phyloP scores from a whole-genome alignment of 2,329 filamentous ascomycete genomes.

The Aspergillus sp. region DNA sequence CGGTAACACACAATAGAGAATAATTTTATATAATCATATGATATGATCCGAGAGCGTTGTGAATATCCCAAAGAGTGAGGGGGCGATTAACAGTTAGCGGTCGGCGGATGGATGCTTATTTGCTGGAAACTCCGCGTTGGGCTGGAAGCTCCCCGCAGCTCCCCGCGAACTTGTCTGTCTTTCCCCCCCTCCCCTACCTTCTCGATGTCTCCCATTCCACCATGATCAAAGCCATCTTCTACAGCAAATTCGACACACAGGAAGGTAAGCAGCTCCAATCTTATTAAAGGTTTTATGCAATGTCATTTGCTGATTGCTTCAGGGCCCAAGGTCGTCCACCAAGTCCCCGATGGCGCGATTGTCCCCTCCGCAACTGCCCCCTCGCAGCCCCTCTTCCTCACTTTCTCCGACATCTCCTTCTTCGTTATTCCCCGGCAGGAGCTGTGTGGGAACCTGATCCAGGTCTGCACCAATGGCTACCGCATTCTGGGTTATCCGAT shows the following conservation, averaged over 20 bases:
- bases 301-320: conserved; percentile 11
- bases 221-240: conserved; percentile 68
- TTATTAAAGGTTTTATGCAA: neutral
- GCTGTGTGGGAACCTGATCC: conserved; percentile 87
- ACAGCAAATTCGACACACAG: conserved; percentile 66
- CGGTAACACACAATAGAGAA: neutral
- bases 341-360: conserved; percentile 64
- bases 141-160: conserved; percentile 4
- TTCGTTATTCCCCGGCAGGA: conserved; percentile 95
- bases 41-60: neutral
- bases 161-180: neutral
- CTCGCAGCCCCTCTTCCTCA: conserved; percentile 67
- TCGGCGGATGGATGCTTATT: neutral
- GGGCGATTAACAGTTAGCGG: neutral
- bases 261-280: conserved; percentile 43
- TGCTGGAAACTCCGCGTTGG: neutral
- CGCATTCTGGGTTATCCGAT: conserved; percentile 86
- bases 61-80: neutral
- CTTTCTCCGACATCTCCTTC: conserved; percentile 82
- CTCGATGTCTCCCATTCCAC: conserved; percentile 22
- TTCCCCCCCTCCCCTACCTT: neutral
- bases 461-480: conserved; percentile 71
- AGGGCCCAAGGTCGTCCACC: conserved; percentile 66
- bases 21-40: neutral
- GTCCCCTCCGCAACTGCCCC: conserved; percentile 48